Evolutionary conservation across 2,329 filamentous ascomycete genomes (phyloP).

Genomic region (Calonectria montana): DNA sequence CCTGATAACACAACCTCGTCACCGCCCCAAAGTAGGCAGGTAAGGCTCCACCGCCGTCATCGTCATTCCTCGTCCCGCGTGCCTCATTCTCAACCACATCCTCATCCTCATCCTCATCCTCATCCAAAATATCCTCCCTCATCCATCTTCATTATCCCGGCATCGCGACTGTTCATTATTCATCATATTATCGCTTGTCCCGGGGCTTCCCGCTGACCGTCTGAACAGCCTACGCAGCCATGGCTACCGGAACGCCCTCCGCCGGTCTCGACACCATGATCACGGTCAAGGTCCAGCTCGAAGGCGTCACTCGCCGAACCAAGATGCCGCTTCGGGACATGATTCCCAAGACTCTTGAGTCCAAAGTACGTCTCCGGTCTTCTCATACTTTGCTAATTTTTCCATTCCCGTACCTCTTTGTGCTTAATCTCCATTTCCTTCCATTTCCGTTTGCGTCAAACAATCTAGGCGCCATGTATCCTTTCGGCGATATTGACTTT

Average conservation of each 20-base stretch:
- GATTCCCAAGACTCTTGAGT: slow-evolving; percentile 76
- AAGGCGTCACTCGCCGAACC: slow-evolving; percentile 82
- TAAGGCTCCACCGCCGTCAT: slow-evolving; percentile 40
- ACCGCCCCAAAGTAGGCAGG: slow-evolving; percentile 38
- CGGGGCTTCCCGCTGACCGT: slow-evolving; percentile 13
- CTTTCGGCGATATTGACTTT: slow-evolving; percentile 26
- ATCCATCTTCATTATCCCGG: slow-evolving; percentile 16
- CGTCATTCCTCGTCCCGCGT: slow-evolving; percentile 32
- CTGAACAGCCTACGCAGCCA: slow-evolving; percentile 27
- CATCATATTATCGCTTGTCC: neutral
- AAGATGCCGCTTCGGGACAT: slow-evolving; percentile 92
- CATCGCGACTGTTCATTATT: slow-evolving; percentile 17
- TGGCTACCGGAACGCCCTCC: slow-evolving; percentile 42
- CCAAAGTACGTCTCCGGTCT: slow-evolving; percentile 75
- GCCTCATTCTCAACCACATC: slow-evolving; percentile 27
- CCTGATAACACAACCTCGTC: slow-evolving; percentile 42
- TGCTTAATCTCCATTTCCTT: neutral
- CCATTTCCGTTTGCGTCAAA: neutral
- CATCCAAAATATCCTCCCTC: slow-evolving; percentile 19
- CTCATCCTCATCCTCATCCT: slow-evolving; percentile 28
- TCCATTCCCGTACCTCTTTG: neutral
- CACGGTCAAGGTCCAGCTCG: slow-evolving; percentile 85
- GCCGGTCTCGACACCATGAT: slow-evolving; percentile 59
- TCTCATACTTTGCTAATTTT: neutral
- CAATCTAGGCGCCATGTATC: neutral